These are phyloP conservation scores for Fraxinus anomala DNA, from an alignment of 257 asterid species.

Conservation along the genomic window DNA sequence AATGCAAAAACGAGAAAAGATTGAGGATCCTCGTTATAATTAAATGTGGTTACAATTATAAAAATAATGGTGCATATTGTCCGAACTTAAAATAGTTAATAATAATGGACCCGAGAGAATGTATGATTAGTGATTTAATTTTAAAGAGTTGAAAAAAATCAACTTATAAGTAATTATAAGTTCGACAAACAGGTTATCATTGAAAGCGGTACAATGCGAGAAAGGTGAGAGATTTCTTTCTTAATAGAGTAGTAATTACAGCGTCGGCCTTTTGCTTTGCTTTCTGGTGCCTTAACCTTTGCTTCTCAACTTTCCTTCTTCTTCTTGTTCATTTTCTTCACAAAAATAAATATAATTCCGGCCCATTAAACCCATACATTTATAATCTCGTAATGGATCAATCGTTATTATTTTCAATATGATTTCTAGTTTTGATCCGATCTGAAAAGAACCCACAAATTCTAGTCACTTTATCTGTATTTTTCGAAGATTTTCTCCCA, in stretches of 20 bases:
- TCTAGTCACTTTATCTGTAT: background rate
- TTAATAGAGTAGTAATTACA: background rate
- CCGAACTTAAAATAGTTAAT: too few relatives aligned
- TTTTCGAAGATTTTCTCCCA: background rate
- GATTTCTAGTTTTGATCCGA: background rate
- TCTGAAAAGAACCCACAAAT: background rate
- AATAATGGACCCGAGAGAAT: too few relatives aligned
- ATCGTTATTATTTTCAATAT: background rate
- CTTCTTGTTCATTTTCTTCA: background rate
- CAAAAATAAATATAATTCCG: background rate
- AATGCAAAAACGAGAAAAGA: too few relatives aligned
- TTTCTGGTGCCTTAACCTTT: background rate
- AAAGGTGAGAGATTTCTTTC: background rate
- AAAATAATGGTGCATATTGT: too few relatives aligned
- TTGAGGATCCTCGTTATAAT: too few relatives aligned
- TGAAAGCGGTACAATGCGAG: background rate
- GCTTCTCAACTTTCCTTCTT: slow-evolving; percentile 5
- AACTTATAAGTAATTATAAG: too few relatives aligned
- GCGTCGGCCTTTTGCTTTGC: background rate
- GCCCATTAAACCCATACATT: background rate
- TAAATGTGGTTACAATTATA: too few relatives aligned
- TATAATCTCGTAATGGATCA: background rate
- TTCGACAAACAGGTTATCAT: background rate
- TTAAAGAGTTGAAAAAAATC: too few relatives aligned
- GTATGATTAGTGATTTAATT: too few relatives aligned